Evolutionary conservation across 1,284 basidiomycete genomes (phyloP).

Genomic region (Ceratobasidium sp.): DNA sequence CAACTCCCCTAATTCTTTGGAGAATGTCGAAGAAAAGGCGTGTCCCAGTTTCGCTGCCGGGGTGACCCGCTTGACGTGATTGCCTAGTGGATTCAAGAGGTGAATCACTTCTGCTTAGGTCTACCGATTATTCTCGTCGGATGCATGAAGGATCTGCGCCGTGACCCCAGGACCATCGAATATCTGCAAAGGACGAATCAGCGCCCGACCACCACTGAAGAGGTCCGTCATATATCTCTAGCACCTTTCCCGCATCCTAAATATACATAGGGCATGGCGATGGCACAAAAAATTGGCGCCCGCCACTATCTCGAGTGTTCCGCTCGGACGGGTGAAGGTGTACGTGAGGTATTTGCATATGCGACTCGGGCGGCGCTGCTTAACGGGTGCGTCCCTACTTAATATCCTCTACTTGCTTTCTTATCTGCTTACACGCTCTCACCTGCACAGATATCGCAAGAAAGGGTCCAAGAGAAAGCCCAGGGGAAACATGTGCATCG

Average conservation of each 20-base stretch:
- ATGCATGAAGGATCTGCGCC: slow-evolving; percentile 91
- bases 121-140: slow-evolving; percentile 92
- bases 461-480: too few relatives aligned
- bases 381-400: slow-evolving; percentile 2
- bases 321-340: too few relatives aligned
- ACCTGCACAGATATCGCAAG: too few relatives aligned
- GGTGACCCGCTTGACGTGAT: background rate
- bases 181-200: slow-evolving; percentile 86
- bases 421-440: too few relatives aligned
- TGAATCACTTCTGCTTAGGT: slow-evolving; percentile 90
- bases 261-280: slow-evolving; percentile 76
- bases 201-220: slow-evolving; percentile 81
- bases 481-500: too few relatives aligned
- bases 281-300: slow-evolving; percentile 82
- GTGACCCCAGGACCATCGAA: slow-evolving; percentile 81
- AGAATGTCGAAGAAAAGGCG: slow-evolving; percentile 97
- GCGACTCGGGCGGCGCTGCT: too few relatives aligned
- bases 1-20: slow-evolving; percentile 91
- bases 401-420: too few relatives aligned
- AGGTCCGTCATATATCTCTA: slow-evolving; percentile 61
- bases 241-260: background rate
- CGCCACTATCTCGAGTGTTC: too few relatives aligned
- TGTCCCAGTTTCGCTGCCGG: slow-evolving; percentile 52
- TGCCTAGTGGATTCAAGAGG: slow-evolving; percentile 89
- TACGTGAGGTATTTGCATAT: too few relatives aligned